Conservation (phyloP, 768 basidiomycete species). For the Tulasnella sp. region DNA sequence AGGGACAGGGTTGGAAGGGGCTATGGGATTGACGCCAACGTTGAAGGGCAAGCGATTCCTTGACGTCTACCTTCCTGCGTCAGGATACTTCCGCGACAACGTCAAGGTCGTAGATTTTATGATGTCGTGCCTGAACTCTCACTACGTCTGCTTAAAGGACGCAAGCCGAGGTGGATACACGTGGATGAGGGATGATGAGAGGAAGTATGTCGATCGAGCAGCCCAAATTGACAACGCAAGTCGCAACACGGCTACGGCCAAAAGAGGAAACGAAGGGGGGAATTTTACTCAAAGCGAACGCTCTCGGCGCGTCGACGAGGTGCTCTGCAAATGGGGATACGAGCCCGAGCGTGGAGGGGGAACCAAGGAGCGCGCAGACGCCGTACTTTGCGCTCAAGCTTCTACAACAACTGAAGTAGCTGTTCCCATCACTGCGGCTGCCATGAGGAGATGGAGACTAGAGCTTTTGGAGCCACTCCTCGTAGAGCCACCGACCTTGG, state of each 20-base stretch:
- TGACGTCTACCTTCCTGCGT: constrained; percentile 14
- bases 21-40: not conserved
- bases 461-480: constrained; percentile 11
- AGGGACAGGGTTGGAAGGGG: not conserved
- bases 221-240: not conserved
- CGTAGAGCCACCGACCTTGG: not conserved
- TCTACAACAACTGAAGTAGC: not conserved
- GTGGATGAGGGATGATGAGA: constrained; percentile 9
- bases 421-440: not conserved
- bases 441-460: constrained; percentile 10
- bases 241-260: not conserved
- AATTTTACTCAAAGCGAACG: not conserved
- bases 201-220: not conserved
- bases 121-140: constrained; percentile 4
- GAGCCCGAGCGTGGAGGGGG: not conserved
- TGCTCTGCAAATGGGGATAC: constrained; percentile 20
- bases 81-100: constrained; percentile 1
- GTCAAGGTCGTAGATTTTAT: not conserved
- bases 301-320: constrained; percentile 1
- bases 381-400: constrained; percentile 6
- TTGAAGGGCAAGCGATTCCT: not conserved
- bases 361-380: not conserved
- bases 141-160: constrained; percentile 11
- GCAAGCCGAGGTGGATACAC: constrained; percentile 1
- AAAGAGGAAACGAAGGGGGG: not conserved